Conservation (phyloP, 1,139 yeast genomes). For the Blastobotrys capitulatus region DNA sequence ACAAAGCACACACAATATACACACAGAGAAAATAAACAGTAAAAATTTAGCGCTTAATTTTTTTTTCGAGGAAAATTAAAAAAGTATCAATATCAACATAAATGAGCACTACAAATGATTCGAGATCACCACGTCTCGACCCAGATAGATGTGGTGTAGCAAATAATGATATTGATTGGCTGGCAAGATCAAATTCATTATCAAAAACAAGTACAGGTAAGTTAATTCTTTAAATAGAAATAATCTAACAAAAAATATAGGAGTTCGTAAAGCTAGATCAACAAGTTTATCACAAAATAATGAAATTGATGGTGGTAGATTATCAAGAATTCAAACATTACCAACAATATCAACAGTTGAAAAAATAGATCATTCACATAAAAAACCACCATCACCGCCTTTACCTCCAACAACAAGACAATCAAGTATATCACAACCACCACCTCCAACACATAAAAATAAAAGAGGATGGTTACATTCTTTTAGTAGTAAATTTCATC, state of each 20-base stretch:
- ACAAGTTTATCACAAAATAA: neutral
- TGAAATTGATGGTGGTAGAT: neutral
- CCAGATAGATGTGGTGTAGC: slow-evolving; percentile 45
- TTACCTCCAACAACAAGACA: neutral
- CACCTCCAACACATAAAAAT: neutral
- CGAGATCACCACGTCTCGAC: neutral
- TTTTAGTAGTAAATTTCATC: slow-evolving; percentile 12
- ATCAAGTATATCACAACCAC: neutral
- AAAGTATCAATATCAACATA: neutral
- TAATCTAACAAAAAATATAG: neutral
- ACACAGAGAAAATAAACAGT: too few species aligned
- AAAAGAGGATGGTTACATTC: slow-evolving; percentile 12
- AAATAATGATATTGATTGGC: slow-evolving; percentile 73
- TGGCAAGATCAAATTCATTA: slow-evolving; percentile 52
- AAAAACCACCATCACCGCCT: neutral
- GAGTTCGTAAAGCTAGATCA: slow-evolving; percentile 2
- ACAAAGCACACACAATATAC: too few species aligned
- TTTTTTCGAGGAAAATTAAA: neutral
- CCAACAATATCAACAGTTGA: neutral
- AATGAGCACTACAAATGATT: neutral
- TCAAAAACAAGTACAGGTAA: slow-evolving; percentile 38
- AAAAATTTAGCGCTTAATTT: too few species aligned
- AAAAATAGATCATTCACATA: neutral
- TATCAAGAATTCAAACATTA: neutral
- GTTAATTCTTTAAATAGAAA: neutral